A percentile compares a stretch with the other conserved stretches of the same genome.
phyloP scores from a whole-genome alignment of 2,329 filamentous ascomycete genomes.

The Epicoccum sorghinum region DNA sequence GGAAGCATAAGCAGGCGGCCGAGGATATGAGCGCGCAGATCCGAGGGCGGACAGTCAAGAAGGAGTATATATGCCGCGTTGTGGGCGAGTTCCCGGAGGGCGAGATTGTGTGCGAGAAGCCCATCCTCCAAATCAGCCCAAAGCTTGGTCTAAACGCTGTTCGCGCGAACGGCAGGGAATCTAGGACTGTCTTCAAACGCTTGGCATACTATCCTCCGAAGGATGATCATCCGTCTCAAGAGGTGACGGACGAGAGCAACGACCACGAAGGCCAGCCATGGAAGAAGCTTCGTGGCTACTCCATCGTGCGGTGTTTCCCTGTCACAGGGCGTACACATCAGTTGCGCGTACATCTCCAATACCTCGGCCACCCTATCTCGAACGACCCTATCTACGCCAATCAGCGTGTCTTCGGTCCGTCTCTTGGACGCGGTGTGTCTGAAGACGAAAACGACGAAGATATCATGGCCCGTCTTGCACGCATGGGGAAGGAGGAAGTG shows the following conservation, averaged over 20 bases:
- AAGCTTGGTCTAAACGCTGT: slow-evolving; percentile 94
- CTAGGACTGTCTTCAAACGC: slow-evolving; percentile 88
- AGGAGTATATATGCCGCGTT: slow-evolving; percentile 93
- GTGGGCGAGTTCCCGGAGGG: slow-evolving; percentile 90
- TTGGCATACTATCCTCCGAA: slow-evolving; percentile 85
- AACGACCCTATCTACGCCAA: slow-evolving; percentile 99
- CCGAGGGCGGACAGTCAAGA: slow-evolving; percentile 79
- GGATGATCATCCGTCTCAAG: slow-evolving; percentile 21
- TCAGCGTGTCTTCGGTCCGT: slow-evolving; percentile 83
- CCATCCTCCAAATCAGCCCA: slow-evolving; percentile 90
- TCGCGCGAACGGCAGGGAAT: slow-evolving; percentile 88
- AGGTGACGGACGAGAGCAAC: slow-evolving; percentile 22
- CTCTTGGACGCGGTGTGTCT: slow-evolving; percentile 73
- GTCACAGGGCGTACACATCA: slow-evolving; percentile 95
- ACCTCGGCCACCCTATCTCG: slow-evolving; percentile 90
- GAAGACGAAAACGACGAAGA: slow-evolving; percentile 80
- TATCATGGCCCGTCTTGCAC: slow-evolving; percentile 81
- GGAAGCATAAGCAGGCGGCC: slow-evolving; percentile 81
- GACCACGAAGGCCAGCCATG: slow-evolving; percentile 53
- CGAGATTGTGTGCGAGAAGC: slow-evolving; percentile 89
- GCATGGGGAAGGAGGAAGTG: slow-evolving; percentile 93
- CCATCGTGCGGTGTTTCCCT: slow-evolving; percentile 90
- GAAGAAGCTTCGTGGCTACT: slow-evolving; percentile 74
- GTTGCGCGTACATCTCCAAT: slow-evolving; percentile 91
- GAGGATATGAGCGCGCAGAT: slow-evolving; percentile 79